These are phyloP conservation scores for Lolium multiflorum DNA, from an alignment of 176 grass and related monocot species.

Conservation along the genomic window DNA sequence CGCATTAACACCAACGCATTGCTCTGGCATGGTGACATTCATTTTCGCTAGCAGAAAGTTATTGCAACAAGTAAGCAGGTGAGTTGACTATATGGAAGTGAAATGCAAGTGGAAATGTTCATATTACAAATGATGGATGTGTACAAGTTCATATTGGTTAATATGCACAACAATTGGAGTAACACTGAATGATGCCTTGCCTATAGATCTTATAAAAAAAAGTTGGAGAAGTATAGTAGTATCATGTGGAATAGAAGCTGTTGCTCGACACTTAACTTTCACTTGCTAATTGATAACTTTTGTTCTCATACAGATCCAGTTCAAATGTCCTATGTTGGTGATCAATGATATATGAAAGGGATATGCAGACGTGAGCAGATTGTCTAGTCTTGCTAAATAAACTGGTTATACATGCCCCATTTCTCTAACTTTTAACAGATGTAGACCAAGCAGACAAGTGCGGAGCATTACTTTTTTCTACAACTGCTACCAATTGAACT, in stretches of 20 bases:
- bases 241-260: not conserved
- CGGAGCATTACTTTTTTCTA: not conserved
- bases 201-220: constrained; percentile 13
- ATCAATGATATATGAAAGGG: constrained; percentile 10
- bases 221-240: not conserved
- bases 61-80: constrained; percentile 1
- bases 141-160: constrained; percentile 1
- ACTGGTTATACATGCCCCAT: not conserved
- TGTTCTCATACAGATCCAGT: not conserved
- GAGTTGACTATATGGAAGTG: constrained; percentile 7
- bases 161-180: not conserved
- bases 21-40: constrained; percentile 2
- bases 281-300: not conserved
- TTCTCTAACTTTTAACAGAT: constrained; percentile 25
- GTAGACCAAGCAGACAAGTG: not conserved
- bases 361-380: not conserved
- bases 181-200: not conserved
- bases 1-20: not conserved
- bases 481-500: constrained; percentile 32
- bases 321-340: constrained; percentile 20
- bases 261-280: not conserved
- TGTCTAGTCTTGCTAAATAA: constrained; percentile 13
- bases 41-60: not conserved
- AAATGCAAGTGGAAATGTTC: constrained; percentile 1
- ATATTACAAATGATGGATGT: not conserved